Evolutionary conservation across 192 early-diverging fungal genomes (phyloP), one percentile per base, ranked within the genome.

Genomic region (Paraglomus occultum): DNA sequence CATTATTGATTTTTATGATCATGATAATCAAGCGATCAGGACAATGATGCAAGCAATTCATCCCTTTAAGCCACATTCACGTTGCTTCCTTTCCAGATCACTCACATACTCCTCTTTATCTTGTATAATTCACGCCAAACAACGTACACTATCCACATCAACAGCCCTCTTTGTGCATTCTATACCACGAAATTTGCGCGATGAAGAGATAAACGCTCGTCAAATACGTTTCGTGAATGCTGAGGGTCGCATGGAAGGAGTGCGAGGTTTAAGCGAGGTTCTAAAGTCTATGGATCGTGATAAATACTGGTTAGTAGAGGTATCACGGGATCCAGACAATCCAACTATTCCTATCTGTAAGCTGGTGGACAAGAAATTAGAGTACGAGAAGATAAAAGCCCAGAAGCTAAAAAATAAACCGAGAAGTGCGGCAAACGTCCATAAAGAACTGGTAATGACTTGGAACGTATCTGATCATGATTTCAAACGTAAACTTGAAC

Each of bases 391-490:
- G 55, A 73, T 77, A 61, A 85, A 85, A 49, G 71, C 74, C 1
- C 57, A 54, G 8, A 83, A 74, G 48, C 67, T 80, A 31, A 76
- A 79, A 67, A 78, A 81, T 59, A 83, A 85, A 31, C 57, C 73
- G 5, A 48, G 44, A 0, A 10, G 50, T 8, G 75, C 77, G 15
- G 78, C 71, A 61, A 46, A 51, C 1, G 47, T 78, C 48, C 52
- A 71, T 40, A 85, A 85, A 62, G 82, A 85, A 49, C 60, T 85
- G 1, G 67, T 73, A 7, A 75, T 85, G 53, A 76, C 79, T 8
- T 85, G 84, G 84, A 81, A 79, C 14, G 82, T 83, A 39, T 75
- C 79, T 43, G 12, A 60, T 6, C 75, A 85, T 31, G 84, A 85
- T 53, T 76, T 83, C 61, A 64, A 65, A 8, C 84, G 83, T 64